Conservation (phyloP, 192 early-diverging fungal genomes). For the Coemansia sp. region DNA sequence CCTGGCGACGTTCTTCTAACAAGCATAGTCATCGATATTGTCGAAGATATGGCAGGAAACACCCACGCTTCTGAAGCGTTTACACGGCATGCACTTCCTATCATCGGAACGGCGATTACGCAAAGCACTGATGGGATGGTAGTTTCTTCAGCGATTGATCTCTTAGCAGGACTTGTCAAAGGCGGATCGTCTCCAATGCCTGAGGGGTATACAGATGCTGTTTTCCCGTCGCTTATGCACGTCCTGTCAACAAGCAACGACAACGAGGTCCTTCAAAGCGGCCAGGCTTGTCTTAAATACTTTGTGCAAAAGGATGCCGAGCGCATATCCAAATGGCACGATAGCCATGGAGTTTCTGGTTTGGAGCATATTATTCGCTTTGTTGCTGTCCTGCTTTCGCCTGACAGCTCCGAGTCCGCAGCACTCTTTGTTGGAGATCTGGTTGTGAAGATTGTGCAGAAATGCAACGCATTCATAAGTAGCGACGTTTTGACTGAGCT, state of each 20-base stretch:
- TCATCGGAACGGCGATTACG: conserved; percentile 61
- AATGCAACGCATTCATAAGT: conserved; percentile 49
- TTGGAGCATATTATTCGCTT: conserved; percentile 80
- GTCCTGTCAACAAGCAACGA: conserved; percentile 70
- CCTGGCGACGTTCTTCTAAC: conserved; percentile 78
- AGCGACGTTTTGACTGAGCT: conserved; percentile 65
- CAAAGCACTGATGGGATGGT: conserved; percentile 44
- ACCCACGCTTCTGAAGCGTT: conserved; percentile 62
- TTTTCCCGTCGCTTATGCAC: conserved; percentile 82
- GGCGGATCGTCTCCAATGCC: conserved; percentile 75
- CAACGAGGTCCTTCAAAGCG: conserved; percentile 81
- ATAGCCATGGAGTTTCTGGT: conserved; percentile 55
- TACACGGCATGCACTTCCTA: conserved; percentile 72
- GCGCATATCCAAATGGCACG: conserved; percentile 75
- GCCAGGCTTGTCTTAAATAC: conserved; percentile 78
- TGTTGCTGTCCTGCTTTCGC: conserved; percentile 75
- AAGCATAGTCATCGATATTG: conserved; percentile 74
- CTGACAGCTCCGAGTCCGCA: conserved; percentile 73
- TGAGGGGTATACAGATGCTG: conserved; percentile 62
- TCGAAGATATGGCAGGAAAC: conserved; percentile 75
- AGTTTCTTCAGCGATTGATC: conserved; percentile 62
- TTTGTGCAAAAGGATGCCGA: conserved; percentile 76
- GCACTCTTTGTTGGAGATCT: conserved; percentile 90
- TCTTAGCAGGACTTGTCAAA: conserved; percentile 71
- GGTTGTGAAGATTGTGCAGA: conserved; percentile 81